Evolutionary conservation across 164 flowering plant genomes (phyloP), one percentile per base, ranked within the genome.

Genomic region (Amborella trichopoda): DNA sequence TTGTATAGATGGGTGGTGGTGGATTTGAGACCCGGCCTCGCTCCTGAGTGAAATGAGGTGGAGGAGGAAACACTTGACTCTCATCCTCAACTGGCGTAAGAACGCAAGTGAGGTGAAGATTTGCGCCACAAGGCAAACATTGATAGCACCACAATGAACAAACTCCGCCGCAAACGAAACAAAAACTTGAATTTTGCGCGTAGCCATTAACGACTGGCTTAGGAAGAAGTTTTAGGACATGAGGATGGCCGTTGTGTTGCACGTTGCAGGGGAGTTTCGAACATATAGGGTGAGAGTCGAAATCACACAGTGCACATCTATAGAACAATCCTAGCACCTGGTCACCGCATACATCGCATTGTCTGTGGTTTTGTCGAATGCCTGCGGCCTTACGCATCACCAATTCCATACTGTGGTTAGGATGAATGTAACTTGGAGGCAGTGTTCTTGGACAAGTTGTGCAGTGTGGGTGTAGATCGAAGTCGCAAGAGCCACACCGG

Each of bases 391-490:
- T 26, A 4, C 40, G 52, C 23, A 42, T 11, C 13, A 56, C 39
- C 1, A 66, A 53, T 16, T 2, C 40, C 17, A 61, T 57, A 8
- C 23, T 40, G 40, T 66, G 70, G 8, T 17, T 6, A 14, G 48
- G 49, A 27, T 65, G 69, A 34, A 64, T 33, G 60, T 44, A 46
- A 25, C 63, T 49, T 23, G 53, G 10, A n/a, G n/a, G n/a, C 26
- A 66, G 58, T 3, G 3, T 33, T 0, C 8, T 12, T 0, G 66
- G 63, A 36, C 66, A 61, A 3, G 49, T 50, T 22, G 30, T 50
- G n/a, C 66, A 66, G 25, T 49, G 30, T n/a, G 49, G 48, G 41
- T 66, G 63, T 6, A 62, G 48, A 27, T 62, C 39, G 44, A 53
- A 62, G 16, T 42, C 24, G 46, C 63, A 66, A 2, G 6, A 2